Base-by-base conservation (phyloP, 805 yeast species). In the Barnettozyma californica region DNA sequence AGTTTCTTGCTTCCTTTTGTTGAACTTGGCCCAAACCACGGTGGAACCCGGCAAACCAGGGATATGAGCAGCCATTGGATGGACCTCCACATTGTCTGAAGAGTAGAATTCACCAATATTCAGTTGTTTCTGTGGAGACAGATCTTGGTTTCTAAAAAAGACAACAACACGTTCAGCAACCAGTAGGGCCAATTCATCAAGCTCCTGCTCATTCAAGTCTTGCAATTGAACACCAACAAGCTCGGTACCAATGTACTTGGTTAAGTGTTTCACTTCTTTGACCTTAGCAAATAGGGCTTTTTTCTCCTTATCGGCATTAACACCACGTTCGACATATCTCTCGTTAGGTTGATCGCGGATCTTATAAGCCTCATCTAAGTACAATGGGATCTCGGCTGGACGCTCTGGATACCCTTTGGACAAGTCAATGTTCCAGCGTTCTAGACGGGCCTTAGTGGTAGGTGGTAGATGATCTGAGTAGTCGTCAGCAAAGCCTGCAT, bases 111-210 rank as follows among this genome's bases (percentile, higher is more conserved):
- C 53, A 42, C 79, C 80, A 20, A 75, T 54, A 41, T 65, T 73
- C 47, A 67, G 58, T 58, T 75, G 80, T 48, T 65, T 64, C 54
- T 65, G 68, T 21, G 75, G 74, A 25, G 70, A 56, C 36, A 75
- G 57, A 50, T 75, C 76, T 58, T 75, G 80, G 53, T 74, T 71
- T 47, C 73, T 62, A 67, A 75, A 74, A 54, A 75, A 73, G 20
- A 75, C 80, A 38, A 74, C 78, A 13, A 68, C 72, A 53, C 80
- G 66, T 56, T 73, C 76, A 25, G 78, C 75, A 44, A 74, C 63
- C 43, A 75, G 57, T 14, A 73, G 61, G 10, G 78, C 78, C 48
- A 75, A 64, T 59, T 75, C 77, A 57, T 75, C 77, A 45, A 59
- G 65, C 54, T 75, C 78, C 55, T 67, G 52, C 46, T 73, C 70